A percentile compares a stretch with the other conserved stretches of the same genome.
Evolutionary conservation across 78 protist species (phyloP).

Genomic region (Thecamonas trahens): DNA sequence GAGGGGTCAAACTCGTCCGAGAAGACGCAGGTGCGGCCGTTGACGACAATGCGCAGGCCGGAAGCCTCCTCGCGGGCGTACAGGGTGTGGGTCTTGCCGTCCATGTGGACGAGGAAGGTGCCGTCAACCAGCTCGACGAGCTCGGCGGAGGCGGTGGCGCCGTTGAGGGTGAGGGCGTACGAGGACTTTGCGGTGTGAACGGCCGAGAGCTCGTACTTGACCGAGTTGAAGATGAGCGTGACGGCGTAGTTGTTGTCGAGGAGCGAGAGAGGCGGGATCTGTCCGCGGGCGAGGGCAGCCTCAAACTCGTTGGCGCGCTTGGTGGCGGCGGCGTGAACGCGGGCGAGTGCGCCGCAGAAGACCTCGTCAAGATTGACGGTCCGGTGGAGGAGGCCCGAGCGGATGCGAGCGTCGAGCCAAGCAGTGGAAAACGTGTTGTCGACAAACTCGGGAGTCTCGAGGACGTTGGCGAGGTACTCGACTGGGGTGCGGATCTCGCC

Average conservation of each 20-base stretch:
- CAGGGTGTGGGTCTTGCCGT: constrained; percentile 42
- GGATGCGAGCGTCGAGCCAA: constrained; percentile 84
- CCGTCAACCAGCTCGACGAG: neutral
- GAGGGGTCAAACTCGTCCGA: constrained; percentile 87
- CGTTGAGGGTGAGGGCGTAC: neutral
- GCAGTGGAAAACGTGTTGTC: constrained; percentile 66
- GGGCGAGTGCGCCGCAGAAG: neutral
- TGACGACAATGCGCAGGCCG: constrained; percentile 38
- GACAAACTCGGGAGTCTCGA: constrained; percentile 61
- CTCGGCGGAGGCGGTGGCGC: neutral
- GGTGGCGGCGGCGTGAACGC: neutral
- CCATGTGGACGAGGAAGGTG: constrained; percentile 4
- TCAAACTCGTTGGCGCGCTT: neutral
- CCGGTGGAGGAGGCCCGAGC: too few species aligned
- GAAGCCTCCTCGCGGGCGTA: constrained; percentile 33
- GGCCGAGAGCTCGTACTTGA: constrained; percentile 42
- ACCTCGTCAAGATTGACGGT: too few species aligned
- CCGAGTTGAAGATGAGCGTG: constrained; percentile 51
- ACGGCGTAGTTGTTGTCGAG: constrained; percentile 9
- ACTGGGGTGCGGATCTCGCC: constrained; percentile 87
- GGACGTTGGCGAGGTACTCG: constrained; percentile 75
- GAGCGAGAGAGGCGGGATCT: constrained; percentile 36
- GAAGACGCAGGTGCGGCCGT: constrained; percentile 65
- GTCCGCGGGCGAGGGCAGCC: constrained; percentile 26
- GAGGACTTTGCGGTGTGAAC: neutral